Base-by-base conservation (phyloP, 2,329 filamentous ascomycete species). In the Ceratocystis lukuohia region DNA sequence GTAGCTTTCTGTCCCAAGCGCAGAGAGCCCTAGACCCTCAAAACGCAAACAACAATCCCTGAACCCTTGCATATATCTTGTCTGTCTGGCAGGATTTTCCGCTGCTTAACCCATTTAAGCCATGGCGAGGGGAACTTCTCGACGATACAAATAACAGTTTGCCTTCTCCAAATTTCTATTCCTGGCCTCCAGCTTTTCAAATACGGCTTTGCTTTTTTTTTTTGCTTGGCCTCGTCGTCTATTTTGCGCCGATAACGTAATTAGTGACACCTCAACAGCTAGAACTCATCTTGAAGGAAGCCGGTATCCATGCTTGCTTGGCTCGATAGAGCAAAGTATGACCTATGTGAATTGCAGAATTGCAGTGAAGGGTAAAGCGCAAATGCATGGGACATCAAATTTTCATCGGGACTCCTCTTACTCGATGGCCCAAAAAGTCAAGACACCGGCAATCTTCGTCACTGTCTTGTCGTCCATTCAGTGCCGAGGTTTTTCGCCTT, bases 341-440 rank as follows among this genome's bases (percentile, higher is more conserved):
- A 59, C 56, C n/a, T 59, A 30, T 37, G 37, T 41, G 37, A 12
- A 41, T 41, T 41, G 37, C 37, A 15, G 28, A 37, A 66, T 67
- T 48, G 30, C 56, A 67, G 44, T 67, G 66, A 67, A 68, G 41
- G 63, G 57, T 59, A 65, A 68, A 65, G 64, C 59, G 57, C 33
- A 22, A 61, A 65, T 63, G 59, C 48, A 65, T 68, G 61, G 57
- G 50, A 65, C 25, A 22, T 45, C 33, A 63, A 53, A 57, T 68
- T 61, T 66, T 63, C 50, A 15, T 28, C 17, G 56, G 56, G 28
- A 50, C 15, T 48, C 50, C 45, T 66, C 25, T 20, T 45, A 37
- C 59, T 22, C 12, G 57, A 59, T 37, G 28, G 20, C 44, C 37
- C 61, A 33, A 53, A 33, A 44, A 64, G 46, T 33, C 48, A 48